Evolutionary conservation across 305 asterid genomes (phyloP).

Genomic region (Fraxinus velutina): DNA sequence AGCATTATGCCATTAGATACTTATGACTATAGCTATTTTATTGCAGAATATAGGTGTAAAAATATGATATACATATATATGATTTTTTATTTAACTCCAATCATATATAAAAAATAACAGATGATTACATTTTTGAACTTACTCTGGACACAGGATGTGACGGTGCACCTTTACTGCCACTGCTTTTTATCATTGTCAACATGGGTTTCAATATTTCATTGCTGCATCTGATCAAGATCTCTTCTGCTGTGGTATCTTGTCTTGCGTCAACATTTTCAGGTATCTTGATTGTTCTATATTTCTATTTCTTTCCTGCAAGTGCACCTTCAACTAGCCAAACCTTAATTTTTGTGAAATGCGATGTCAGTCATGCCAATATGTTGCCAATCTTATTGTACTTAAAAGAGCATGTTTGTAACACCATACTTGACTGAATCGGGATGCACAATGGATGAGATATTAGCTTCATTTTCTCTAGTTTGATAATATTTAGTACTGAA

Average conservation of each 20-base stretch:
- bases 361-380: background rate
- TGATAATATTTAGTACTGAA: background rate
- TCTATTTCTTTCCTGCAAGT: slow-evolving; percentile 6
- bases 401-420: background rate
- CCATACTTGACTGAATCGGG: background rate
- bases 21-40: background rate
- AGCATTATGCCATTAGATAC: background rate
- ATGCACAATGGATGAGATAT: background rate
- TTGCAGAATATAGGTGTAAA: background rate
- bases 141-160: slow-evolving; percentile 54
- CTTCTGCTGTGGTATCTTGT: slow-evolving; percentile 63
- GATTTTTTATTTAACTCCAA: background rate
- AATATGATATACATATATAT: slow-evolving; percentile 7
- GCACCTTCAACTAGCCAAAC: slow-evolving; percentile 8
- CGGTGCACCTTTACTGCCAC: slow-evolving; percentile 87
- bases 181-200: slow-evolving; percentile 78
- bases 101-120: slow-evolving; percentile 17
- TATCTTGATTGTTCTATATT: slow-evolving; percentile 26
- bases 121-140: slow-evolving; percentile 2
- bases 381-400: background rate
- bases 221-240: slow-evolving; percentile 81
- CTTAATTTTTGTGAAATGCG: background rate
- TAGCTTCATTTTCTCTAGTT: background rate
- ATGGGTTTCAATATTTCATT: slow-evolving; percentile 84
- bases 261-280: slow-evolving; percentile 90